A percentile compares a stretch with the other conserved stretches of the same genome.
Evolutionary conservation across 768 basidiomycete genomes (phyloP).

Genomic region (Stropharia rugosoannulata): DNA sequence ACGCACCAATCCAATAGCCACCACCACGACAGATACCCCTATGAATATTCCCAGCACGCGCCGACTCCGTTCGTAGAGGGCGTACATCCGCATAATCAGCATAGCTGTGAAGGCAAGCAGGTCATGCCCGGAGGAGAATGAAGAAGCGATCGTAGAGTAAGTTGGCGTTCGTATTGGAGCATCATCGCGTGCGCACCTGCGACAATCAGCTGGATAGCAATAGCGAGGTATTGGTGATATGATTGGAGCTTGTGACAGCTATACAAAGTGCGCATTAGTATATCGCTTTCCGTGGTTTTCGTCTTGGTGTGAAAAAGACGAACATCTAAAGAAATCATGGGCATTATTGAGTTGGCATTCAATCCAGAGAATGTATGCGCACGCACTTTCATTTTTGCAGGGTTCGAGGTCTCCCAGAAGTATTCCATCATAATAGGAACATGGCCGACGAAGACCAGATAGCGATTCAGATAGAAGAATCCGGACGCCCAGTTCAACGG

Average conservation of each 20-base stretch:
- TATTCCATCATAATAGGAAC: conserved; percentile 33
- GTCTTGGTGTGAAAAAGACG: neutral
- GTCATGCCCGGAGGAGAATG: neutral
- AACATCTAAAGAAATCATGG: no score
- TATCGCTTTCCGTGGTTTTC: neutral
- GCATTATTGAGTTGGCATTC: no score
- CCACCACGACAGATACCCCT: conserved; percentile 18
- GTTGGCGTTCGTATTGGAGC: neutral
- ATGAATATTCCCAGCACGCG: conserved; percentile 27
- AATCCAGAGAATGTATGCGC: no score
- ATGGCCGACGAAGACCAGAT: conserved; percentile 36
- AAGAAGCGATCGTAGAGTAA: neutral
- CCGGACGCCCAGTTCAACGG: conserved; percentile 28
- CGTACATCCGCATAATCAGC: conserved; percentile 43
- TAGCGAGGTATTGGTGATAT: conserved; percentile 35
- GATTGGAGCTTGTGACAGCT: conserved; percentile 32
- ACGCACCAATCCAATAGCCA: conserved; percentile 33
- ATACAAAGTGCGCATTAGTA: neutral
- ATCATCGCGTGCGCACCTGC: conserved; percentile 23
- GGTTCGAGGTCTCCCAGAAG: conserved; percentile 29
- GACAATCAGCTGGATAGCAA: conserved; percentile 32
- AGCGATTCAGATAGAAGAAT: conserved; percentile 43
- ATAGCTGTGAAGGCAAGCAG: conserved; percentile 12
- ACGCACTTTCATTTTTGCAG: conserved; percentile 26
- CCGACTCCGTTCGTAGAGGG: conserved; percentile 36